These are phyloP conservation scores for Cercospora sp. DNA, from an alignment of 2,329 filamentous ascomycete genomes.

Conservation along the genomic window DNA sequence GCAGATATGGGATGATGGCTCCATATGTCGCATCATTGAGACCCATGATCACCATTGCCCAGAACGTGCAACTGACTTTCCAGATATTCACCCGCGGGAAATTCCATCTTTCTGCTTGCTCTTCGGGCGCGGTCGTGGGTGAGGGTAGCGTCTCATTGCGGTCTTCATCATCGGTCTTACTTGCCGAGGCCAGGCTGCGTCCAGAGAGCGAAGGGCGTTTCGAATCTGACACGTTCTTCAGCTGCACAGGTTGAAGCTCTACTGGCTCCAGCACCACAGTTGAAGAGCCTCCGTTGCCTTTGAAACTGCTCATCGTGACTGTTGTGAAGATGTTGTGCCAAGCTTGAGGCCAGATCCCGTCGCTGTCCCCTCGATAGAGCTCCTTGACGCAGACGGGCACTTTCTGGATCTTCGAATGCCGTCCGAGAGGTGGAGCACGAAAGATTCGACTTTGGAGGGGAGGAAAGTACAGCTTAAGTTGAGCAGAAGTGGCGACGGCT, in stretches of 20 bases:
- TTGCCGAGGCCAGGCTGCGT: conserved; percentile 27
- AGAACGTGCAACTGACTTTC: conserved; percentile 61
- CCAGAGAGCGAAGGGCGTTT: conserved; percentile 30
- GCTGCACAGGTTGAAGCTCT: conserved; percentile 31
- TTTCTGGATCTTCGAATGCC: not conserved
- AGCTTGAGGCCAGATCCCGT: not conserved
- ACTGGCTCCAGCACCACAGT: conserved; percentile 33
- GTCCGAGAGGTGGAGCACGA: not conserved
- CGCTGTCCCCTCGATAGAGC: not conserved
- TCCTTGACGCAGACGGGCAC: not conserved
- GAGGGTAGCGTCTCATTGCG: conserved; percentile 47
- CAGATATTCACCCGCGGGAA: conserved; percentile 59
- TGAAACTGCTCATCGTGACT: conserved; percentile 25
- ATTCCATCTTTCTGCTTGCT: conserved; percentile 62
- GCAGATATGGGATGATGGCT: conserved; percentile 57
- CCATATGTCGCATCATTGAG: conserved; percentile 60
- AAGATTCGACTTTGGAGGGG: not conserved
- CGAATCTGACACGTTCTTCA: conserved; percentile 21
- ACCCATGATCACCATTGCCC: conserved; percentile 65
- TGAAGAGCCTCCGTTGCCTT: conserved; percentile 32
- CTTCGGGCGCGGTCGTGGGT: conserved; percentile 47
- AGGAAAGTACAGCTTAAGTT: not conserved
- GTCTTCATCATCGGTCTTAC: conserved; percentile 23
- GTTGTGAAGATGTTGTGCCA: not conserved
- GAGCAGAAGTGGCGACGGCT: conserved; percentile 12